Evolutionary conservation across 495 filamentous ascomycete species (phyloP), one percentile per base, ranked within the genome.

Genomic region (Penicillium subrubescens): DNA sequence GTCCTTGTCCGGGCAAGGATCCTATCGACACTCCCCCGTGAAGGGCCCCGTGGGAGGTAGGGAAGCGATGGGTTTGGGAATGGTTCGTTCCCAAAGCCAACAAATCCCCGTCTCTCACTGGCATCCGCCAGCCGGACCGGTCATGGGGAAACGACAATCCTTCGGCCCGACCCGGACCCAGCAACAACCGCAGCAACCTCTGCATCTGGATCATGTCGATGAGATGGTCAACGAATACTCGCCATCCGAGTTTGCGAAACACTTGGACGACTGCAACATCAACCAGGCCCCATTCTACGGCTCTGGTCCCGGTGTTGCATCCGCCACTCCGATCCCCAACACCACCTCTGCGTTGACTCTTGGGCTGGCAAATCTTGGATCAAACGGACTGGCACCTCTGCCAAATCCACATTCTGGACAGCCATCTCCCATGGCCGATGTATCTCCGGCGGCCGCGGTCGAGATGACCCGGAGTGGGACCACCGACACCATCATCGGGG

Each of bases 401-500:
- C 46, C 58, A 17, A 52, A 60, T 21, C 66, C 65, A 11, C 69
- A 74, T 10, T 61, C 69, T 54, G 66, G 66, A 50, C 67, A 71
- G 23, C 50, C 67, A 33, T 57, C 60, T 59, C 66, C 70, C 41
- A 57, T 41, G 68, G 71, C 66, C 67, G 69, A 68, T 29, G 66
- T 60, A 27, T 64, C 57, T 41, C 58, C 73, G 33, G 25, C 65
- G 23, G 52, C 65, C 15, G 75, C 78, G 17, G 65, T 75, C 25
- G 73, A 76, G 29, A 84, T 85, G 82, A 82, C 74, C 33, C 75
- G 82, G 58, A 81, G 76, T 60, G 75, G 71, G 17, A 82, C 76
- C 8, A 76, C 78, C 50, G 80, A 81, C 53, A 79, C 79, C 31
- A 67, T 84, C 39, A 80, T 77, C 56, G 75, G 77, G 60, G 76